Evolutionary conservation across 345 rosid genomes (phyloP), one percentile per base, ranked within the genome.

Genomic region (Psidium friedrichsthalianum): DNA sequence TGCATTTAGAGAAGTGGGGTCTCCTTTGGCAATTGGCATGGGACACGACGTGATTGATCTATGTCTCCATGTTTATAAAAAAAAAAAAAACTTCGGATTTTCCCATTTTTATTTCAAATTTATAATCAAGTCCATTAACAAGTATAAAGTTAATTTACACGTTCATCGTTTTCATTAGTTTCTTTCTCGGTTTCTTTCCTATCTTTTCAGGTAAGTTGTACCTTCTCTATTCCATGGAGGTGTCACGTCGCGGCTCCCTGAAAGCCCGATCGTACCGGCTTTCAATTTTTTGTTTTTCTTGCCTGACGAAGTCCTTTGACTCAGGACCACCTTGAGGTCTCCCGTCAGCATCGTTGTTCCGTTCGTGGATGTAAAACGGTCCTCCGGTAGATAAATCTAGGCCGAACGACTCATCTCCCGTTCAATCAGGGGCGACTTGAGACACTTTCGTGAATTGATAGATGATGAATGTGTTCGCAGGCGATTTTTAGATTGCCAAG

Each of bases 251-350:
- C 3, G 1, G 24, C 22, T 9, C 59, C 22, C 5, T 22, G 59
- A 56, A 24, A 56, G 57, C 57, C 22, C 76, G 44, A 64, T 16
- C 22, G 22, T 64, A 2, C 44, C 12, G 44, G 44, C 76, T 16
- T 18, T 69, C 9, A 32, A 0, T 4, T 2, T 5, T 32, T 32
- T 32, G 0, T 8, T 11, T 2, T 69, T 32, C 10, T 32, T 36
- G 36, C 1, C 78, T 32, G 47, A 9, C 1, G 25, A 13, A 18
- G 80, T 32, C 47, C 47, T 18, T 69, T 36, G 80, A 2, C 5
- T 10, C 25, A 13, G 80, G 12, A 36, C 80, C 13, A 18, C 20
- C 80, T 3, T 13, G 2, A 18, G 80, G 47, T 9, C 25, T 24
- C 5, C 5, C 5, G 11, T 56, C 18, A 18, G 44, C 76, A 2